phyloP scores from a whole-genome alignment of 441 rosid genomes.

The Omphalea diandra region DNA sequence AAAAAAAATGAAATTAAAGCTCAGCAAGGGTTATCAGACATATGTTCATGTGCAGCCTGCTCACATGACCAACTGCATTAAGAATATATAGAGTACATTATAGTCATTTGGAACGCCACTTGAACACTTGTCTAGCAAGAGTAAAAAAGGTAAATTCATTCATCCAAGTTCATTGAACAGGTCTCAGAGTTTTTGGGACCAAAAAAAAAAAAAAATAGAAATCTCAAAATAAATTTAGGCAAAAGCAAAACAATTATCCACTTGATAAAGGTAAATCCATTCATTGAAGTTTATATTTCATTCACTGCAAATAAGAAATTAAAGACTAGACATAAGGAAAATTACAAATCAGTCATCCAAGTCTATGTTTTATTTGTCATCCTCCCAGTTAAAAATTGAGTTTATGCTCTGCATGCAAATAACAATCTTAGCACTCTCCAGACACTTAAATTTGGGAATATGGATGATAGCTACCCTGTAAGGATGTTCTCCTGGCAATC shows the following conservation, averaged over 20 bases:
- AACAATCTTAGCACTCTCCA: background rate
- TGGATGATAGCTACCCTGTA: background rate
- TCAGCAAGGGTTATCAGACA: background rate
- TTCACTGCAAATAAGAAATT: too few species aligned
- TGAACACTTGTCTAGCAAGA: background rate
- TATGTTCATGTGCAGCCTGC: slow-evolving; percentile 1
- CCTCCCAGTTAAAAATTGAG: background rate
- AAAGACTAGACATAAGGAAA: too few species aligned
- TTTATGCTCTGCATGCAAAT: background rate
- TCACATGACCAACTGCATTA: background rate
- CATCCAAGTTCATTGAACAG: too few species aligned
- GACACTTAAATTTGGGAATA: background rate
- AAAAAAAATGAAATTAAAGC: slow-evolving; percentile 2
- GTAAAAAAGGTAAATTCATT: too few species aligned
- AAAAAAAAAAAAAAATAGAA: background rate
- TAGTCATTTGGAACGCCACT: background rate
- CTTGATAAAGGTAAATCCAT: background rate
- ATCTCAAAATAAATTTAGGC: background rate
- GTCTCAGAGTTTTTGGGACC: too few species aligned
- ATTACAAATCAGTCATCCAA: too few species aligned
- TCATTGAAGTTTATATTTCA: background rate
- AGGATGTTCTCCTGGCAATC: background rate
- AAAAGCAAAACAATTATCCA: too few species aligned
- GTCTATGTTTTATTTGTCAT: too few species aligned
- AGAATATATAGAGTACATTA: background rate